These are phyloP conservation scores for Scenedesmus sp. DNA, from an alignment of 163 green algal genomes.

Conservation along the genomic window DNA sequence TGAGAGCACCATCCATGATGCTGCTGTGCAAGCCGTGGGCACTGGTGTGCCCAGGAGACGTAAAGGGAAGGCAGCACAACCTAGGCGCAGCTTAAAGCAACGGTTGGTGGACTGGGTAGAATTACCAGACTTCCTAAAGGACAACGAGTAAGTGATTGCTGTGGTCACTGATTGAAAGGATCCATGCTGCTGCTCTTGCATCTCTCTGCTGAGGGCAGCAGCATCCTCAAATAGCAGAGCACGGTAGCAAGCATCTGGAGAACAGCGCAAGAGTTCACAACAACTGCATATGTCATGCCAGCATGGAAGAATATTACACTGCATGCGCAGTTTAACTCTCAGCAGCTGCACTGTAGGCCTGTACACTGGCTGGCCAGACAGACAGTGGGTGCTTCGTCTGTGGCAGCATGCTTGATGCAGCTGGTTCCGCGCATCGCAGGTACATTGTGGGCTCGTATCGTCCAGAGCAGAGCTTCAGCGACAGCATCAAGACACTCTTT, in stretches of 20 bases:
- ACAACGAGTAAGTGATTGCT: conserved; percentile 78
- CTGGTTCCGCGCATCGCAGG: not conserved
- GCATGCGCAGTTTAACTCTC: too few relatives aligned
- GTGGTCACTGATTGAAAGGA: not conserved
- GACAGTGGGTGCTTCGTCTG: not conserved
- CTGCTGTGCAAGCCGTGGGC: not conserved
- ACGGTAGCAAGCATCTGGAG: not conserved
- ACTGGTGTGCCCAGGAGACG: not conserved
- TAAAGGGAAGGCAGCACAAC: not conserved
- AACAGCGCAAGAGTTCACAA: not conserved
- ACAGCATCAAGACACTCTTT: conserved; percentile 82
- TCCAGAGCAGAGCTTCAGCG: conserved; percentile 64
- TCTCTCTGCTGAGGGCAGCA: not conserved
- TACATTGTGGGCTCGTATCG: conserved; percentile 84
- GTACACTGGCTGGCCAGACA: not conserved
- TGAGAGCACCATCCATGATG: not conserved
- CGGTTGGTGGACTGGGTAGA: conserved; percentile 12
- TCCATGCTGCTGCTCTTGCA: not conserved
- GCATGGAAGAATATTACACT: not conserved
- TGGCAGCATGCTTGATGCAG: not conserved
- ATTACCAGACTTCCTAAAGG: conserved; percentile 74
- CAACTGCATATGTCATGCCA: not conserved
- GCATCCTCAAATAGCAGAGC: not conserved
- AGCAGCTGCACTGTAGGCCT: not conserved
- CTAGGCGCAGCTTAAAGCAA: conserved; percentile 39